A percentile compares a stretch with the other conserved stretches of the same genome.
Conservation (phyloP, 2,329 filamentous ascomycete species). For the Neurospora sp. region DNA sequence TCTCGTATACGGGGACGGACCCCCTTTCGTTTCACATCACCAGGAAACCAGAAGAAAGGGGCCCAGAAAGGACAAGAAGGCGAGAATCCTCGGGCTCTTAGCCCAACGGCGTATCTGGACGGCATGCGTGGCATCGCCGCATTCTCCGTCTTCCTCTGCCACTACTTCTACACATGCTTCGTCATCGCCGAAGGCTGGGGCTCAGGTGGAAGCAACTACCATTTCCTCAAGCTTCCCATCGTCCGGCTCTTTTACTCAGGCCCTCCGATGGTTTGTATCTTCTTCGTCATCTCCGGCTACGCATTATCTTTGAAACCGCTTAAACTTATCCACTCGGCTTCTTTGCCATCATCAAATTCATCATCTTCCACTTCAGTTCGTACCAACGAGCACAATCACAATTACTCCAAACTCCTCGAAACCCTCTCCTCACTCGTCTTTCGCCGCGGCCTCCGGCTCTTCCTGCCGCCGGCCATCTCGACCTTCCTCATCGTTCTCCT, state of each 20-base stretch:
- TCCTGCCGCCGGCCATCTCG: slow-evolving; percentile 39
- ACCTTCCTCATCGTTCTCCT: slow-evolving; percentile 37
- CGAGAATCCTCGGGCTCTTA: slow-evolving; percentile 19
- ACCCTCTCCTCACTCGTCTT: slow-evolving; percentile 41
- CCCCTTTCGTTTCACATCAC: not conserved
- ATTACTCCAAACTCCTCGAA: slow-evolving; percentile 23
- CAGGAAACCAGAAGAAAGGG: slow-evolving; percentile 21
- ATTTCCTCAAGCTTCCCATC: slow-evolving; percentile 42
- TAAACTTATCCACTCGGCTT: slow-evolving; percentile 23
- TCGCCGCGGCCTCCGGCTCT: slow-evolving; percentile 41
- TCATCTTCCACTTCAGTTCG: not conserved
- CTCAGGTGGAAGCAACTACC: slow-evolving; percentile 30
- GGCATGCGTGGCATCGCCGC: slow-evolving; percentile 47
- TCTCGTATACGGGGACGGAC: slow-evolving; percentile 21
- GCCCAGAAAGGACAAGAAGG: slow-evolving; percentile 8
- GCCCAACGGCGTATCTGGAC: slow-evolving; percentile 47
- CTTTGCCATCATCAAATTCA: not conserved
- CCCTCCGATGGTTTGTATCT: slow-evolving; percentile 47
- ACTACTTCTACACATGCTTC: slow-evolving; percentile 44
- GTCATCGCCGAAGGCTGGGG: slow-evolving; percentile 41
- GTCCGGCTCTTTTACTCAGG: slow-evolving; percentile 44
- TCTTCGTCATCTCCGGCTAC: slow-evolving; percentile 54
- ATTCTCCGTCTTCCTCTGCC: slow-evolving; percentile 46
- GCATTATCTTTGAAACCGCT: slow-evolving; percentile 45
- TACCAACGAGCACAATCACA: slow-evolving; percentile 20